phyloP scores from a whole-genome alignment of 495 filamentous ascomycete genomes.

The Penicillium lividum region DNA sequence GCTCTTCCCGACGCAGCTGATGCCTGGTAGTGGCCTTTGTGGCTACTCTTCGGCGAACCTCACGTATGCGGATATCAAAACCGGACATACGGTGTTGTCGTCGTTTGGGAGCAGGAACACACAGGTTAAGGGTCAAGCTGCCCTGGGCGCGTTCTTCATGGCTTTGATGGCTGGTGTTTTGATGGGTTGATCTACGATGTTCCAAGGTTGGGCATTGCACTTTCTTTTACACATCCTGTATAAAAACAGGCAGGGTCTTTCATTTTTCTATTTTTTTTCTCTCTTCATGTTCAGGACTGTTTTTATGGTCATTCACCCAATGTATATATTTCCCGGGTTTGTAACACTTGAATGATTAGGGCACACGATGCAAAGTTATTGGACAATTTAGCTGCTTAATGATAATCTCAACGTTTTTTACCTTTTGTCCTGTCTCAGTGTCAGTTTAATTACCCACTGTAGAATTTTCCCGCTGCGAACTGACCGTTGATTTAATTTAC shows the following conservation, averaged over 20 bases:
- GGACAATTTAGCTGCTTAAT: not conserved
- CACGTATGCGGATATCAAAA: slow-evolving; percentile 8
- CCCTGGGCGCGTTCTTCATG: not conserved
- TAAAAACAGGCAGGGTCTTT: not conserved
- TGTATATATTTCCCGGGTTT: slow-evolving; percentile 10
- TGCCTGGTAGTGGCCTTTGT: slow-evolving; percentile 42
- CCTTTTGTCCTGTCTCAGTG: too few relatives aligned
- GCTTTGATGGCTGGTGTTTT: not conserved
- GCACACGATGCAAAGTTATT: not conserved
- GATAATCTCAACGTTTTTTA: not conserved
- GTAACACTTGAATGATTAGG: not conserved
- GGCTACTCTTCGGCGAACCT: slow-evolving; percentile 27
- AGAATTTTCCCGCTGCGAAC: not conserved
- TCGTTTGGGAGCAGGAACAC: not conserved
- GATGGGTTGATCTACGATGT: not conserved
- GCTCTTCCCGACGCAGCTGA: slow-evolving; percentile 33
- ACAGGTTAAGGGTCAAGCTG: not conserved
- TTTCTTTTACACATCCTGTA: not conserved
- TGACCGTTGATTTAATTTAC: not conserved
- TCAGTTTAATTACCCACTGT: too few relatives aligned
- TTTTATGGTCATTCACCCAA: not conserved
- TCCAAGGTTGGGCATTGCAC: not conserved
- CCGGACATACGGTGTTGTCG: not conserved
- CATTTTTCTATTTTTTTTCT: not conserved
- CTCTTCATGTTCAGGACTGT: not conserved